These are phyloP conservation scores for Phaseolus coccineus DNA, from an alignment of 331 rosid genomes.

Conservation along the genomic window DNA sequence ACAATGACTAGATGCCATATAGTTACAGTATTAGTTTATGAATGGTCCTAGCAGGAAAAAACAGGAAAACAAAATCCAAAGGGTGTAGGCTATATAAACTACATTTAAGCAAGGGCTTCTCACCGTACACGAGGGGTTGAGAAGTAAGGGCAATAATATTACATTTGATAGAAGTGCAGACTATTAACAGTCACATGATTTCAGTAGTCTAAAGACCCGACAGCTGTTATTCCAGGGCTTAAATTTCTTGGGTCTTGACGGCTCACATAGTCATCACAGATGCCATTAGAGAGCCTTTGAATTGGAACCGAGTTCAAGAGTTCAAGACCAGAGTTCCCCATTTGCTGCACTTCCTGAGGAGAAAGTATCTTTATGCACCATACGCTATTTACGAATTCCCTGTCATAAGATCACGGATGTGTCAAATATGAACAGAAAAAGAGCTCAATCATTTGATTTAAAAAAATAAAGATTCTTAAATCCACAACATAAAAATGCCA, in stretches of 20 bases:
- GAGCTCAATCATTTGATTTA: not conserved
- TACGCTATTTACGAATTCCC: conserved; percentile 89
- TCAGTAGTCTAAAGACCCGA: conserved; percentile 81
- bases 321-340: conserved; percentile 80
- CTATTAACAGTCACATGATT: conserved; percentile 50
- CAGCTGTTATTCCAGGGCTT: conserved; percentile 69
- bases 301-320: conserved; percentile 70
- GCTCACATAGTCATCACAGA: conserved; percentile 69
- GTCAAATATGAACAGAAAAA: conserved; percentile 18
- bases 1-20: conserved; percentile 52
- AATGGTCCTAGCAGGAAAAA: conserved; percentile 52
- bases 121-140: conserved; percentile 50
- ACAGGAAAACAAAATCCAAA: conserved; percentile 42
- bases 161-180: conserved; percentile 50
- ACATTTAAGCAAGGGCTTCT: conserved; percentile 55
- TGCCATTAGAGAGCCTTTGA: conserved; percentile 72
- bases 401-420: conserved; percentile 40
- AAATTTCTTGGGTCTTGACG: conserved; percentile 79
- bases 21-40: conserved; percentile 78
- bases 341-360: conserved; percentile 88
- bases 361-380: conserved; percentile 95
- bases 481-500: conserved; percentile 1
- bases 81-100: conserved; percentile 56
- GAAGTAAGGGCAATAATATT: conserved; percentile 52
- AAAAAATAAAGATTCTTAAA: not conserved